Percentiles rank a stretch among this genome's conserved stretches.
Evolutionary conservation across 371 early-diverging fungal genomes (phyloP).

Genomic region (Mortierella sp.): DNA sequence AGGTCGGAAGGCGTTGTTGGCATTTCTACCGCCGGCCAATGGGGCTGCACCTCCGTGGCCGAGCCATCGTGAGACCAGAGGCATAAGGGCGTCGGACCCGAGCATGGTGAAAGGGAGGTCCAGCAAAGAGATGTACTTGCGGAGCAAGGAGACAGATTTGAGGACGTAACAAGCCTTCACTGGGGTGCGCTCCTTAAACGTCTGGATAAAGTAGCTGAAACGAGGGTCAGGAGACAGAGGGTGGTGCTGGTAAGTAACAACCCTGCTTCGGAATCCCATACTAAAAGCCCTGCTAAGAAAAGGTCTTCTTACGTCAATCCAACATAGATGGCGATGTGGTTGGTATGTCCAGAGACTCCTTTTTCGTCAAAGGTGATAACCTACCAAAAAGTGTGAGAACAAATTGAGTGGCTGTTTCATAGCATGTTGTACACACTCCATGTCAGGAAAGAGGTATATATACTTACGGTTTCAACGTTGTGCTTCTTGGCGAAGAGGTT

Average conservation of each 20-base stretch:
- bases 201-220: slow-evolving; percentile 47
- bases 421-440: background rate
- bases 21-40: slow-evolving; percentile 11
- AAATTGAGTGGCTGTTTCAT: background rate
- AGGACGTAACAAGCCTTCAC: slow-evolving; percentile 66
- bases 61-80: slow-evolving; percentile 20
- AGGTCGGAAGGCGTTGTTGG: slow-evolving; percentile 14
- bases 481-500: slow-evolving; percentile 68
- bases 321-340: slow-evolving; percentile 87
- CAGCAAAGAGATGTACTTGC: slow-evolving; percentile 82
- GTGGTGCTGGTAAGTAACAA: background rate
- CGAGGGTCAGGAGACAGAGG: background rate
- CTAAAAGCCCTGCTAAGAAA: background rate
- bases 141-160: slow-evolving; percentile 68
- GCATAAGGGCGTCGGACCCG: slow-evolving; percentile 38
- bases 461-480: slow-evolving; percentile 71
- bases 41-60: slow-evolving; percentile 17
- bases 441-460: background rate
- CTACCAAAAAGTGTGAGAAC: slow-evolving; percentile 45
- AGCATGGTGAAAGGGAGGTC: slow-evolving; percentile 59
- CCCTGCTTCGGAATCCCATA: background rate
- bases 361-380: slow-evolving; percentile 94
- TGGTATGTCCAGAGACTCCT: slow-evolving; percentile 95
- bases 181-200: slow-evolving; percentile 47
- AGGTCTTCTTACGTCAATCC: slow-evolving; percentile 74